Base-by-base conservation (phyloP, 2,329 filamentous ascomycete genomes). In the Alternaria metachromatica region DNA sequence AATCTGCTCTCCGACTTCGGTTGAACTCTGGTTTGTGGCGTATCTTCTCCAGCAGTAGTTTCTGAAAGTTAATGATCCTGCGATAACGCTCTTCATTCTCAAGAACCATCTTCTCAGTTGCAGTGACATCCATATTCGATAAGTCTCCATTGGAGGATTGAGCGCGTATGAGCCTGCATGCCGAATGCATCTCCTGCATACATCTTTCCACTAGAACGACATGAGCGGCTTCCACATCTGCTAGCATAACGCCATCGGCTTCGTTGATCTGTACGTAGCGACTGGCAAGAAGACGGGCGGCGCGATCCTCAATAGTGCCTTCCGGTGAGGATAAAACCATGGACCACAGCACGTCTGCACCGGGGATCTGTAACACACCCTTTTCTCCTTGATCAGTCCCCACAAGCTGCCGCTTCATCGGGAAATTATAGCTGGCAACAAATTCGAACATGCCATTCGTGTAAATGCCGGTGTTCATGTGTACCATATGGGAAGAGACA, bases 271-370 rank as follows among this genome's bases (percentile, higher is more conserved):
- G 84, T 33, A 96, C 84, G 73, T 96, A 97, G 12, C 93, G 84
- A 23, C 90, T 86, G 23, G 94, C 92, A 4, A 97, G 87, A 21
- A 89, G 88, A 55, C 84, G 85, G 28, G 91, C 93, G 1, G 92
- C 91, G 56, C 85, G 81, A 20, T 86, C 85, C 68, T 92, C 92
- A 51, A 96, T 89, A 0, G 85, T 87, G 41, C 86, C 82, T 41
- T 87, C 83, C 6, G 89, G 88, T 2, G 92, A 89, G 15, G 87
- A 89, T 57, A 97, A 82, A 33, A 95, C 88, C 71, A 97, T 88
- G 23, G 89, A 88, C 94, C 94, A 97, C n/a, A 97, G 82, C 61
- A 94, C 87, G 70, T 96, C 91, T 66, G 84, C 83, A 7, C 84
- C 84, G 5, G 84, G 86, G 64, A 83, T 86, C 68, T 86, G 82